Conservation (phyloP, 768 basidiomycete species). For the Russula sp. region DNA sequence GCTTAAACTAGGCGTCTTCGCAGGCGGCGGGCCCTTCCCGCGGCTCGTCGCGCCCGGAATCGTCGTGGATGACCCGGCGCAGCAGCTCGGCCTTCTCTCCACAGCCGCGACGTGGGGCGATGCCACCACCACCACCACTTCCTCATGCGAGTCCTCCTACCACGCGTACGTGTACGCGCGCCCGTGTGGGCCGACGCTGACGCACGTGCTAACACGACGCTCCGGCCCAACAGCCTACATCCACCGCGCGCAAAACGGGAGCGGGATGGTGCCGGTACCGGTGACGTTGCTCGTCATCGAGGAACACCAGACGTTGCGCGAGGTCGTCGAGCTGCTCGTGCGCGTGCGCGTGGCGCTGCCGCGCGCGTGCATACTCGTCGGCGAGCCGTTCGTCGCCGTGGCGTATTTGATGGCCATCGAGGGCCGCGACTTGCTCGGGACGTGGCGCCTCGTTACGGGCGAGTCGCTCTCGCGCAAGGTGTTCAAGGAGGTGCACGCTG, state of each 20-base stretch:
- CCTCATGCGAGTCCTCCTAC: no score
- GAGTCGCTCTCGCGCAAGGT: neutral
- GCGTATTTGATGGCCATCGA: constrained; percentile 9
- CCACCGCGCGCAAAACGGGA: no score
- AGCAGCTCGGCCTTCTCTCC: no score
- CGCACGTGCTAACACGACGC: constrained; percentile 9
- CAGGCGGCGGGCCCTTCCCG: constrained; percentile 10
- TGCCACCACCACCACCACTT: no score
- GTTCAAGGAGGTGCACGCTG: neutral
- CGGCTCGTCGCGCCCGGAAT: constrained; percentile 7
- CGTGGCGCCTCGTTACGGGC: constrained; percentile 11
- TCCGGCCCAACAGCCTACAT: no score
- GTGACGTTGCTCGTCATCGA: neutral
- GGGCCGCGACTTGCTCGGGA: neutral
- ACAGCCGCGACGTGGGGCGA: no score
- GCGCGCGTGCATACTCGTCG: neutral
- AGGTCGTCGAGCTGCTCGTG: constrained; percentile 8
- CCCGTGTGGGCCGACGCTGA: no score
- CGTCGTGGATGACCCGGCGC: constrained; percentile 3
- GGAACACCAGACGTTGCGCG: neutral
- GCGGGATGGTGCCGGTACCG: no score
- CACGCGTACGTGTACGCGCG: no score
- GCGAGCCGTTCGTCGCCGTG: constrained; percentile 9
- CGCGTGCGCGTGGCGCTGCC: neutral
- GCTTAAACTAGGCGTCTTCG: constrained; percentile 7